phyloP scores from a whole-genome alignment of 306 rosid species.

The Corylus heterophylla region DNA sequence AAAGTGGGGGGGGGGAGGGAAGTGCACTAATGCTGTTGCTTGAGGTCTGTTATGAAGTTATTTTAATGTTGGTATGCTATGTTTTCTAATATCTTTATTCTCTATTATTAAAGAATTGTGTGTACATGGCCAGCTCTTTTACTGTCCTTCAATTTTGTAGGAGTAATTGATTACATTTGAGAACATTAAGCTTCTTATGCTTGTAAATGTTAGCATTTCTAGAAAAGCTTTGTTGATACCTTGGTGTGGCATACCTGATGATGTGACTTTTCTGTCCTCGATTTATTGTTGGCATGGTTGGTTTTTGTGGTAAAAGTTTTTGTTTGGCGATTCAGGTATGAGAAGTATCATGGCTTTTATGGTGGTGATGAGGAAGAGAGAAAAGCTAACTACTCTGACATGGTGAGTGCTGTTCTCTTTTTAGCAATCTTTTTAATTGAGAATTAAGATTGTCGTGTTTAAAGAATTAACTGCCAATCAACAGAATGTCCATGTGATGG shows the following conservation, averaged over 20 bases:
- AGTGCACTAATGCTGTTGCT: too few relatives aligned
- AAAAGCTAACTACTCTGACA: constrained; percentile 79
- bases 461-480: constrained; percentile 1
- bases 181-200: background rate
- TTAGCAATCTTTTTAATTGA: background rate
- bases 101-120: background rate
- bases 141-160: background rate
- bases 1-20: too few relatives aligned
- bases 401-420: constrained; percentile 59
- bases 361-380: constrained; percentile 89
- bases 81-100: background rate
- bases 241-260: background rate
- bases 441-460: background rate
- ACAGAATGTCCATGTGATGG: background rate
- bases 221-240: background rate
- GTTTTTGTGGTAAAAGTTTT: constrained; percentile 9
- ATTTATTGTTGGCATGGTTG: background rate
- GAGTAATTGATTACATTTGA: background rate
- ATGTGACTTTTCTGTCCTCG: constrained; percentile 6
- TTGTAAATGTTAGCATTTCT: background rate
- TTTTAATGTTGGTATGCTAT: too few relatives aligned
- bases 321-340: constrained; percentile 66
- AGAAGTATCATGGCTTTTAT: constrained; percentile 82
- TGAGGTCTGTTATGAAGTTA: too few relatives aligned
- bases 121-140: background rate